Conservation (phyloP, 106 monocot genomes). For the Phalaenopsis equestris region DNA sequence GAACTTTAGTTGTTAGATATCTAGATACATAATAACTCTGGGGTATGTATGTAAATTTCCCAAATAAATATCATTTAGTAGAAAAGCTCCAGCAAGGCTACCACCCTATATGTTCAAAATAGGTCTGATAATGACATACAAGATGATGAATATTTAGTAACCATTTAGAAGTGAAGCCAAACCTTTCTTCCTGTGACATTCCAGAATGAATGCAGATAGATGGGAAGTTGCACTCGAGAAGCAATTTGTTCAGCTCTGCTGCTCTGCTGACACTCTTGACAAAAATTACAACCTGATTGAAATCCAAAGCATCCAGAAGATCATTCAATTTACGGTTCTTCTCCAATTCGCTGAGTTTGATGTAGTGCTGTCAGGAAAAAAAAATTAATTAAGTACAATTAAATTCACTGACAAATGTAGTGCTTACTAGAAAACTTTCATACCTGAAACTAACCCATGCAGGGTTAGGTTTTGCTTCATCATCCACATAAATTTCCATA, state of each 20-base stretch:
- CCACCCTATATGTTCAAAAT: too few relatives aligned
- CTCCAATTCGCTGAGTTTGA: conserved; percentile 86
- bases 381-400: neutral
- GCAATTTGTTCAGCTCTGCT: conserved; percentile 87
- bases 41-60: too few relatives aligned
- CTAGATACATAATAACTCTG: too few relatives aligned
- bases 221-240: conserved; percentile 96
- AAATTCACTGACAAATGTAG: neutral
- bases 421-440: neutral
- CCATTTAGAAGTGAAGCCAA: neutral
- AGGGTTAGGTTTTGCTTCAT: conserved; percentile 93
- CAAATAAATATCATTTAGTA: too few relatives aligned
- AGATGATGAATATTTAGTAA: neutral
- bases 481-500: conserved; percentile 99
- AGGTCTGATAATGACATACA: too few relatives aligned
- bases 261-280: conserved; percentile 95
- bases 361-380: conserved; percentile 70
- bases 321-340: conserved; percentile 99
- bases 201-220: conserved; percentile 99
- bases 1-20: too few relatives aligned
- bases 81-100: too few relatives aligned
- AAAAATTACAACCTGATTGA: conserved; percentile 99
- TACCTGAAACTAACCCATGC: conserved; percentile 97
- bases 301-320: conserved; percentile 95
- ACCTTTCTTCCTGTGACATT: conserved; percentile 97